A percentile compares a stretch with the other conserved stretches of the same genome.
phyloP scores from a whole-genome alignment of 1,284 basidiomycete species.

The Xerocomus amazonicus region DNA sequence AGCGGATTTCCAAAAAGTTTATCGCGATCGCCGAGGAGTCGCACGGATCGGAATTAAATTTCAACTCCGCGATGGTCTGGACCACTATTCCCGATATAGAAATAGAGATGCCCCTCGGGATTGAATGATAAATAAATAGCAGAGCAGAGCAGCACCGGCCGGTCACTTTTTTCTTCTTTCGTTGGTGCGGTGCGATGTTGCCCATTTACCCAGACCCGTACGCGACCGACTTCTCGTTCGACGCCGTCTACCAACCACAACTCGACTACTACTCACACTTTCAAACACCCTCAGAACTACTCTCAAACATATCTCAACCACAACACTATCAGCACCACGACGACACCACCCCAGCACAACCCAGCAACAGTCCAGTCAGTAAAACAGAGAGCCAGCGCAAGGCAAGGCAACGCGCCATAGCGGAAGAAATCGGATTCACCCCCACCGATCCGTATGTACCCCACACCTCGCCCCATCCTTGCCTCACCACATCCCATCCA shows the following conservation, averaged over 20 bases:
- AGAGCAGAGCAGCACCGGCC: too few species aligned
- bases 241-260: background rate
- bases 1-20: background rate
- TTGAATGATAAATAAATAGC: background rate
- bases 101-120: conserved; percentile 18
- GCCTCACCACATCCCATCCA: conserved; percentile 23
- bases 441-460: conserved; percentile 55
- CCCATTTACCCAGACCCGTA: conserved; percentile 5
- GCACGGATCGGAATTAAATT: conserved; percentile 23
- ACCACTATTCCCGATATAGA: conserved; percentile 5
- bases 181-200: conserved; percentile 14
- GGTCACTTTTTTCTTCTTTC: too few species aligned
- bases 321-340: conserved; percentile 3
- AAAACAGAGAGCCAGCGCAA: conserved; percentile 47
- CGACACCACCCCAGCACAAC: background rate
- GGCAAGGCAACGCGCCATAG: conserved; percentile 49
- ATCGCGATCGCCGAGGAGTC: conserved; percentile 8
- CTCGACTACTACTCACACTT: conserved; percentile 40
- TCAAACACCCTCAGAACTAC: conserved; percentile 63
- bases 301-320: conserved; percentile 39
- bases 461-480: background rate
- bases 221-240: background rate
- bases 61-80: conserved; percentile 19
- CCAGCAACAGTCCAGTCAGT: conserved; percentile 8
- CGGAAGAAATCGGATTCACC: conserved; percentile 52